These are phyloP conservation scores for Thermomucor indicae-seudaticae DNA, from an alignment of 371 early-diverging fungal genomes.

Conservation along the genomic window DNA sequence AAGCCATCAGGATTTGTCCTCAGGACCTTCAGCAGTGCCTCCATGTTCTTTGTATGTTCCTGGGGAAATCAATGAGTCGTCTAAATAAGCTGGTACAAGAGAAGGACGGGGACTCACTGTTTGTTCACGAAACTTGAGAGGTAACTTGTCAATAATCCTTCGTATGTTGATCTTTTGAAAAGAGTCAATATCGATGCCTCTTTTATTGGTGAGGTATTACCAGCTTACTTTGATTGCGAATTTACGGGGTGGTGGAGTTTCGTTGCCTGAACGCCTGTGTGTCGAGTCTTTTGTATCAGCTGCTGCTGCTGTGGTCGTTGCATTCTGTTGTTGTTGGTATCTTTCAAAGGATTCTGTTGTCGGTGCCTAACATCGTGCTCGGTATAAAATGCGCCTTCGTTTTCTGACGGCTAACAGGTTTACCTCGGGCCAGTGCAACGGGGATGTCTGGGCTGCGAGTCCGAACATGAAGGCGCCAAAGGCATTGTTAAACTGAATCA, in stretches of 20 bases:
- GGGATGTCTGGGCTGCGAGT: constrained; percentile 20
- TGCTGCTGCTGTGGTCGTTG: background rate
- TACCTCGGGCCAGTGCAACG: constrained; percentile 24
- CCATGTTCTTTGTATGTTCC: background rate
- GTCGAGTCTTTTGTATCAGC: background rate
- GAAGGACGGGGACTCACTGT: too few relatives aligned
- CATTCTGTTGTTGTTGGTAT: background rate
- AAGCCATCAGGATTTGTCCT: background rate
- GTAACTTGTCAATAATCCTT: background rate
- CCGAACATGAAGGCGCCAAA: constrained; percentile 38
- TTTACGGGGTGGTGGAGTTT: background rate
- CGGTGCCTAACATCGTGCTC: background rate
- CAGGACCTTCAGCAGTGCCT: background rate
- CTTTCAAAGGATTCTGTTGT: background rate
- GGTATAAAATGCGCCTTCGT: background rate
- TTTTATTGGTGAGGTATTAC: background rate
- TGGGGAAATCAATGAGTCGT: background rate
- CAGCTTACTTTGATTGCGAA: background rate
- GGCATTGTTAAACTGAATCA: constrained; percentile 26
- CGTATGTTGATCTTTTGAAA: background rate
- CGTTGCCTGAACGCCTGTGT: background rate
- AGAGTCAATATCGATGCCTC: background rate
- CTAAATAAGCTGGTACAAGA: too few relatives aligned
- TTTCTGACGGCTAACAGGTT: background rate
- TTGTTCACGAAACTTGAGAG: background rate